Evolutionary conservation across 2,329 filamentous ascomycete species (phyloP).

Genomic region (Fusarium lateritium): DNA sequence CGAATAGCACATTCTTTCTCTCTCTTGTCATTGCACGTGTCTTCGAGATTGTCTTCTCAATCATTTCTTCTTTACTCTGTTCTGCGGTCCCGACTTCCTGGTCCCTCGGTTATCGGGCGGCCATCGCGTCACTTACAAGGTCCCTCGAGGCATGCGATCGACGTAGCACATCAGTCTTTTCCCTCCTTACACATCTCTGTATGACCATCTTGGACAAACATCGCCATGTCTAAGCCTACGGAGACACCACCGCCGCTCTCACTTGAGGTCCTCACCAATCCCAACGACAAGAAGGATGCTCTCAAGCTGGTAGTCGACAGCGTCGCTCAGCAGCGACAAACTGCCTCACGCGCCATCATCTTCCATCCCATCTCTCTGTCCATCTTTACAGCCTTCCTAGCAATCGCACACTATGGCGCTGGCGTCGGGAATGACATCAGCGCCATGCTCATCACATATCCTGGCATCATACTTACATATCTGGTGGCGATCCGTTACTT

Average conservation of each 20-base stretch:
- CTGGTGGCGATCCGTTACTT: slow-evolving; percentile 73
- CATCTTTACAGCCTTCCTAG: slow-evolving; percentile 58
- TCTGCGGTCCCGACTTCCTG: too few relatives aligned
- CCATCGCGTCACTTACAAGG: slow-evolving; percentile 4
- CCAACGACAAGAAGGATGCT: slow-evolving; percentile 74
- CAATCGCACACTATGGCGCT: slow-evolving; percentile 60
- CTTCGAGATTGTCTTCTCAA: neutral
- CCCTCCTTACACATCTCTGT: neutral
- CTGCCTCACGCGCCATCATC: slow-evolving; percentile 74
- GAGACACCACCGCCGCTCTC: slow-evolving; percentile 71
- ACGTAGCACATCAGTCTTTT: neutral
- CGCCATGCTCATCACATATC: slow-evolving; percentile 67
- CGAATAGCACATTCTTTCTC: neutral
- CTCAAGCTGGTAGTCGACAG: slow-evolving; percentile 84
- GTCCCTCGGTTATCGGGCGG: neutral
- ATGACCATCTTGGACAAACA: neutral
- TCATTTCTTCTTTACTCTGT: neutral
- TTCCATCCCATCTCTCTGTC: slow-evolving; percentile 70
- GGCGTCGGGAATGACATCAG: slow-evolving; percentile 64
- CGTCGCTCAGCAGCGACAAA: slow-evolving; percentile 84
- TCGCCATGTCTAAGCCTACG: slow-evolving; percentile 21
- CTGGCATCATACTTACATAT: slow-evolving; percentile 73
- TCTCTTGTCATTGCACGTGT: slow-evolving; percentile 3
- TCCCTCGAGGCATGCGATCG: neutral
- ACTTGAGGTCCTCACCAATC: slow-evolving; percentile 66